Evolutionary conservation across 306 rosid genomes (phyloP).

Genomic region (Malus orientalis): DNA sequence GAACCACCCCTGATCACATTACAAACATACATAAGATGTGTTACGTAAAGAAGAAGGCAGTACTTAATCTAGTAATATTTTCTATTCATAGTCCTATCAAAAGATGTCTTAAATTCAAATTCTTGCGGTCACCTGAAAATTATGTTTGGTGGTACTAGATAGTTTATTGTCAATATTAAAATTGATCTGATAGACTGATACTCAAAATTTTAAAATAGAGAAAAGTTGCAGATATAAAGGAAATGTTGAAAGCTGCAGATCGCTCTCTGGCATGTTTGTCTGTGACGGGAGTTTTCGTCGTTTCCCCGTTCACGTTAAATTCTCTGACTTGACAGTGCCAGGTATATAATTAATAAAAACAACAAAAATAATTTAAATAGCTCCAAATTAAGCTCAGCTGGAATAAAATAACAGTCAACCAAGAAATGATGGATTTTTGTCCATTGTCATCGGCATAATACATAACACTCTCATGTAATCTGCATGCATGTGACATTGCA

Average conservation of each 20-base stretch:
- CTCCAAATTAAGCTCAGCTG: too few species aligned
- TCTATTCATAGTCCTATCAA: background rate
- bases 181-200: background rate
- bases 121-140: too few species aligned
- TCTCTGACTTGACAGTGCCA: background rate
- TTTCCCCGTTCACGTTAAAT: background rate
- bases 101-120: background rate
- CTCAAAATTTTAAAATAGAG: background rate
- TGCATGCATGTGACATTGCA: background rate
- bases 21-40: background rate
- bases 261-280: background rate
- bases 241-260: background rate
- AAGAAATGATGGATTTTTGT: background rate
- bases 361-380: background rate
- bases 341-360: background rate
- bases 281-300: background rate
- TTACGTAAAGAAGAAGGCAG: background rate
- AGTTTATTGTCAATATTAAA: too few species aligned
- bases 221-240: background rate
- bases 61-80: background rate
- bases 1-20: too few species aligned
- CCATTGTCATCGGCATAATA: background rate
- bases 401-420: background rate
- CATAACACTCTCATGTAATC: background rate
- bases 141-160: too few species aligned